phyloP scores from a whole-genome alignment of 2,329 filamentous ascomycete genomes.

The Cladobotryum mycophilum region DNA sequence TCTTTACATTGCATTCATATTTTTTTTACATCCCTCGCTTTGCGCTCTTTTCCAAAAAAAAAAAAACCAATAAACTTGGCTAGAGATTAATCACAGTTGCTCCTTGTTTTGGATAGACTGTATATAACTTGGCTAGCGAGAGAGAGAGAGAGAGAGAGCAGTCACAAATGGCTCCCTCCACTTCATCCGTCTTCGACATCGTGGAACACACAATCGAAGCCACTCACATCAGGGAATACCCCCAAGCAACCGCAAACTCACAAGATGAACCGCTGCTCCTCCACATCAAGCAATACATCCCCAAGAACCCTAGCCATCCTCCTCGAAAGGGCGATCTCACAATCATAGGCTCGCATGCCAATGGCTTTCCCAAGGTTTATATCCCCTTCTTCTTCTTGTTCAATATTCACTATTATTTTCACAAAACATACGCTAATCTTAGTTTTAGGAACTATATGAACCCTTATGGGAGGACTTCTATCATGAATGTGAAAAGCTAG shows the following conservation, averaged over 20 bases:
- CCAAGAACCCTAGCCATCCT: slow-evolving; percentile 59
- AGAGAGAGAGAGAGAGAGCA: neutral
- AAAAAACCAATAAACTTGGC: too few species aligned
- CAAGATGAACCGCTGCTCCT: slow-evolving; percentile 71
- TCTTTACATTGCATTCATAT: too few species aligned
- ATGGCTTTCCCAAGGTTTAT: slow-evolving; percentile 80
- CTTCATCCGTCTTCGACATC: slow-evolving; percentile 47
- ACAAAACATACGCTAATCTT: neutral
- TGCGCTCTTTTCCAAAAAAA: too few species aligned
- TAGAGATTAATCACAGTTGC: too few species aligned
- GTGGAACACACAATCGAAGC: slow-evolving; percentile 67
- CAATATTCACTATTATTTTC: neutral
- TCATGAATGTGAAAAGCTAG: slow-evolving; percentile 46
- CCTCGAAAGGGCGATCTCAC: slow-evolving; percentile 74
- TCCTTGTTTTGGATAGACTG: neutral
- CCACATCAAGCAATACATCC: slow-evolving; percentile 83
- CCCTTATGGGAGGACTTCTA: slow-evolving; percentile 83
- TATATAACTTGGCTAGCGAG: neutral
- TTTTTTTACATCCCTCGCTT: too few species aligned
- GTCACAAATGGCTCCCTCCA: neutral
- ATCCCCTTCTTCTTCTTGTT: neutral
- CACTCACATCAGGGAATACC: slow-evolving; percentile 77
- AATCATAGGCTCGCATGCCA: slow-evolving; percentile 80
- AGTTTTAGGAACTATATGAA: slow-evolving; percentile 74
- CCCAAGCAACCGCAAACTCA: slow-evolving; percentile 61